These are phyloP conservation scores for Carex myosuroides DNA, from an alignment of 176 grass and related monocot species.

Conservation along the genomic window DNA sequence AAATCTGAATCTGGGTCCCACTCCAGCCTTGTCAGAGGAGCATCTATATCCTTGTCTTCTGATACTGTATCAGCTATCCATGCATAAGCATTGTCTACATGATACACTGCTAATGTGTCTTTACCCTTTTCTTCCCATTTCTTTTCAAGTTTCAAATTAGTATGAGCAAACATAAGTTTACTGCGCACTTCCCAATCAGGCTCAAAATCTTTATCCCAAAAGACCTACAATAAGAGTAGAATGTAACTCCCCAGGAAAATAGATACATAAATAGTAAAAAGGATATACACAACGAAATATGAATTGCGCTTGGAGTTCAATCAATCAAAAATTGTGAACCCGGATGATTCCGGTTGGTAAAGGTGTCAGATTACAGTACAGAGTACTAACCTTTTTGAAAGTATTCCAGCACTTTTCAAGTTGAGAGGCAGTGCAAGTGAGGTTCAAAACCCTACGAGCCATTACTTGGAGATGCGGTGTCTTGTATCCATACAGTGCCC, in stretches of 20 bases:
- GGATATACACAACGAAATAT: background rate
- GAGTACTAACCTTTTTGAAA: background rate
- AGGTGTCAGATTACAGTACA: background rate
- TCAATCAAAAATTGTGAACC: background rate
- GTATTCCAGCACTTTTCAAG: background rate
- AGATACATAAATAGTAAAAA: background rate
- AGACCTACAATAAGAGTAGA: background rate
- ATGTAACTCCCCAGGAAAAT: background rate
- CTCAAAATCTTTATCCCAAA: background rate
- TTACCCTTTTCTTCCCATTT: background rate
- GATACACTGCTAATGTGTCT: background rate
- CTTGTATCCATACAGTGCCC: background rate
- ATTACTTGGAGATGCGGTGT: background rate
- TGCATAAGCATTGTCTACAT: slow-evolving; percentile 1
- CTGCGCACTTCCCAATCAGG: background rate
- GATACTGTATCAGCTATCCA: background rate
- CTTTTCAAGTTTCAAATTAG: slow-evolving; percentile 9
- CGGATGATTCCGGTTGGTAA: background rate
- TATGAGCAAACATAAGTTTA: background rate
- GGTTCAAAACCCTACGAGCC: slow-evolving; percentile 1
- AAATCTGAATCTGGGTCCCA: background rate
- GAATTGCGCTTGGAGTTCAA: background rate
- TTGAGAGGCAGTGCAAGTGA: background rate
- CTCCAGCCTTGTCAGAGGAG: background rate
- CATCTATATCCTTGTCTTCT: background rate